Base-by-base conservation (phyloP, 2,329 filamentous ascomycete genomes). In the Aspergillus bombycis region DNA sequence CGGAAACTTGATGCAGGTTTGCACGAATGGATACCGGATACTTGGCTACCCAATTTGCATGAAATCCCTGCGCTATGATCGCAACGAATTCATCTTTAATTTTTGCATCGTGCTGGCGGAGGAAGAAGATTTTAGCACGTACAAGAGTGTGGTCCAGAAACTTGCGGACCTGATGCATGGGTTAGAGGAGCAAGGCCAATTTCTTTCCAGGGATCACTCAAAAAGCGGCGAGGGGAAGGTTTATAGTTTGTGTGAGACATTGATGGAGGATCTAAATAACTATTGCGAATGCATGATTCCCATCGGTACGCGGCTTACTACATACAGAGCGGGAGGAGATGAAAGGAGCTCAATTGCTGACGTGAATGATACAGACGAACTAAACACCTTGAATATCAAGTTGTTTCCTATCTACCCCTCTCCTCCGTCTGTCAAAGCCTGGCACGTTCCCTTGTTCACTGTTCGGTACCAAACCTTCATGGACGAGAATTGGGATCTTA, bases 201-300 rank as follows among this genome's bases (percentile, higher is more conserved):
- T 96, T 67, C 78, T 99, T 61, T 82, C 79, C 4, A 73, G 74
- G 58, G 81, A 82, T 57, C 76, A 77, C 16, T 78, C 80, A 38
- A 78, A 79, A 41, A 78, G 81, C 14, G 77, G 79, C 16, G 80
- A 83, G 69, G 74, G 84, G 62, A 80, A 84, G 75, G 84, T 85
- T 57, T 90, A 81, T 80, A 92, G 77, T 82, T 86, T 90, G 4
- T 96, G 97, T 73, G 91, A 94, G 81, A 92, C 91, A 69, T 80
- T 99, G 68, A 84, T 98, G 70, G 93, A 97, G 79, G 94, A 99
- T 75, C 76, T 99, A 70, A 97, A 98, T 75, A 96, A 96, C 72
- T 99, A 97, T 74, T 94, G 92, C 74, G 95, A 99, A 81, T 97
- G 94, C 84, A 97, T 97, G 94, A 97, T 97, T 72, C 94, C 94